A percentile compares a stretch with the other conserved stretches of the same genome.
Conservation (phyloP, 2,329 filamentous ascomycete genomes). For the Trichoderma polysporum region DNA sequence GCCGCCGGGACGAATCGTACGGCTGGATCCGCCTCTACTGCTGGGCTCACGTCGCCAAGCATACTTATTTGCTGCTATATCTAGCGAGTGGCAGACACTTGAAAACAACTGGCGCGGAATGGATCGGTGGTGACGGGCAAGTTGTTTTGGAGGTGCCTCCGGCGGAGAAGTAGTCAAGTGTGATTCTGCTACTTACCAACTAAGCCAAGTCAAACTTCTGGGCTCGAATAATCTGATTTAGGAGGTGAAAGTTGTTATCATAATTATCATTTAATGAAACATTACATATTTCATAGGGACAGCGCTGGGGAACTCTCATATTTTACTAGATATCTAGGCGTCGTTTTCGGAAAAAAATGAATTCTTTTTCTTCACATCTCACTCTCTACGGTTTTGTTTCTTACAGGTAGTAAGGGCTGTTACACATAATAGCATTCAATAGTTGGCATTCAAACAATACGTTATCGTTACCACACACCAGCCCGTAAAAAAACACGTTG, state of each 20-base stretch:
- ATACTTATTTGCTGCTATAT: constrained; percentile 74
- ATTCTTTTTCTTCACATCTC: neutral
- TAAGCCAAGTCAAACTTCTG: neutral
- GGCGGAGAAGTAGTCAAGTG: constrained; percentile 24
- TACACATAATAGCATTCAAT: neutral
- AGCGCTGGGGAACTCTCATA: neutral
- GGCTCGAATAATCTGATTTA: neutral
- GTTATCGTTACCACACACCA: neutral
- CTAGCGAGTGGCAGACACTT: constrained; percentile 66
- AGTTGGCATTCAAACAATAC: neutral
- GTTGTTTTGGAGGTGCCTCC: constrained; percentile 45
- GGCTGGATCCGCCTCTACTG: constrained; percentile 66
- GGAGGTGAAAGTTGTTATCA: neutral
- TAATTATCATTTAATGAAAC: neutral
- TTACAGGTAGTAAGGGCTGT: neutral
- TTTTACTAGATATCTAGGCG: neutral
- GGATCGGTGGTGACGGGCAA: constrained; percentile 64
- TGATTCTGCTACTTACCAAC: neutral
- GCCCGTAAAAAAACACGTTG: neutral
- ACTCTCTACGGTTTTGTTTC: neutral
- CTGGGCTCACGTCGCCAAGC: constrained; percentile 71
- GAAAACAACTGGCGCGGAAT: constrained; percentile 56
- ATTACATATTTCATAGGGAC: neutral
- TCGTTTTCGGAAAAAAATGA: neutral
- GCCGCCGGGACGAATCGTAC: constrained; percentile 42